phyloP scores from a whole-genome alignment of 2,329 filamentous ascomycete genomes.

The Cladophialophora yegresii region DNA sequence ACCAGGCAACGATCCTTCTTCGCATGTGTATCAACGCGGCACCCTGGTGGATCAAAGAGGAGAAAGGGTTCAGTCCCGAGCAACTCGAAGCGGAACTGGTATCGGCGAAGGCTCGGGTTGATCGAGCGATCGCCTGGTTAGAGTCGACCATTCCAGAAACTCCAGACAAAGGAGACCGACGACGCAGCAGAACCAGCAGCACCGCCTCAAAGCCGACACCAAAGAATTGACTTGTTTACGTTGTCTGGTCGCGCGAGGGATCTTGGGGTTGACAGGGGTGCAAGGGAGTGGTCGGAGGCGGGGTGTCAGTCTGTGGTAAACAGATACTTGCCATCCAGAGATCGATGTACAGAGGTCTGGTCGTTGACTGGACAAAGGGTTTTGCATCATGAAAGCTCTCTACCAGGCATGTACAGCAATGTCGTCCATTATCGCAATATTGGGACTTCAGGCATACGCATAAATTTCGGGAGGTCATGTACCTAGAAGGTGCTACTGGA shows the following conservation, averaged over 20 bases:
- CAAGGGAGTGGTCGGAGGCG: not conserved
- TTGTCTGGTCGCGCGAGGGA: not conserved
- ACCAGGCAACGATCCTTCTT: constrained; percentile 26
- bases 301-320: not conserved
- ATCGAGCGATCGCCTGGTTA: constrained; percentile 15
- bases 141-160: constrained; percentile 18
- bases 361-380: not conserved
- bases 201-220: not conserved
- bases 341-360: constrained; percentile 12
- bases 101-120: constrained; percentile 20
- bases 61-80: constrained; percentile 11
- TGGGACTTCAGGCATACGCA: not conserved
- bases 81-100: constrained; percentile 18
- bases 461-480: not conserved
- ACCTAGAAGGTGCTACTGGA: not conserved
- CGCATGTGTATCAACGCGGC: constrained; percentile 29
- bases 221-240: not conserved
- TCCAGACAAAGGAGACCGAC: constrained; percentile 1
- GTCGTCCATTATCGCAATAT: not conserved
- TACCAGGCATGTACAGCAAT: not conserved
- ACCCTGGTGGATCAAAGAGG: constrained; percentile 31
- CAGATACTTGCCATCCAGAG: constrained; percentile 8
- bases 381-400: not conserved
- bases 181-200: constrained; percentile 11
- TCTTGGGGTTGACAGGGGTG: not conserved